Evolutionary conservation across 306 rosid species (phyloP), one percentile per base, ranked within the genome.

Genomic region (Malus sylvestris): DNA sequence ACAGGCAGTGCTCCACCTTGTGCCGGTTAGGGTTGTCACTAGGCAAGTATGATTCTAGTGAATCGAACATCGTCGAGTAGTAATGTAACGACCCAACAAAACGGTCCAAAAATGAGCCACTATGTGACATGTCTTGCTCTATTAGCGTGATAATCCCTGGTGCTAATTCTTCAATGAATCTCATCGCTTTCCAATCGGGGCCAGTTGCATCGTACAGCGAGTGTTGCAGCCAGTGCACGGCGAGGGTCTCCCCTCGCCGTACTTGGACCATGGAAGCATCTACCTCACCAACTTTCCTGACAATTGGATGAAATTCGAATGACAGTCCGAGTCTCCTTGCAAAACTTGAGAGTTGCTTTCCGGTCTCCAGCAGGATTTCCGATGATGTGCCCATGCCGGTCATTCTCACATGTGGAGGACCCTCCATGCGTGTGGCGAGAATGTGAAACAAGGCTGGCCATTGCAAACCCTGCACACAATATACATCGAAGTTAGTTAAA

Each of bases 391-490:
- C 96, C 53, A 94, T 52, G 2, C 89, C 96, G 16, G 97, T 94
- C 87, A 91, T 78, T 42, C 87, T 76, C 4, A 93, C 74, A 13
- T 84, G 83, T 1, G 93, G 96, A 0, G 87, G 85, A 2, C 97
- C 96, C 67, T 90, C 96, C 70, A 79, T 77, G 32, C 93, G 76
- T 5, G 86, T 88, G 74, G 97, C 91, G 1, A 94, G 81, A 72
- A 88, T 87, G 84, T 92, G 97, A 61, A 94, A 83, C 30, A 94
- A 84, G 15, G 97, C 91, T 0, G 98, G 97, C 98, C 98, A 94
- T 82, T 91, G 98, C 25, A 94, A 82, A 1, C 94, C 96, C 64
- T 92, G n/a, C 60, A 6, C 3, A 32, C 44, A 44, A 62, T 19
- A 3, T 29, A 29, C 19, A 20, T 60, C 4, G 10, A 25, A 25